These are phyloP conservation scores for Zalaria sp. DNA, from an alignment of 2,329 filamentous ascomycete species.

Conservation along the genomic window DNA sequence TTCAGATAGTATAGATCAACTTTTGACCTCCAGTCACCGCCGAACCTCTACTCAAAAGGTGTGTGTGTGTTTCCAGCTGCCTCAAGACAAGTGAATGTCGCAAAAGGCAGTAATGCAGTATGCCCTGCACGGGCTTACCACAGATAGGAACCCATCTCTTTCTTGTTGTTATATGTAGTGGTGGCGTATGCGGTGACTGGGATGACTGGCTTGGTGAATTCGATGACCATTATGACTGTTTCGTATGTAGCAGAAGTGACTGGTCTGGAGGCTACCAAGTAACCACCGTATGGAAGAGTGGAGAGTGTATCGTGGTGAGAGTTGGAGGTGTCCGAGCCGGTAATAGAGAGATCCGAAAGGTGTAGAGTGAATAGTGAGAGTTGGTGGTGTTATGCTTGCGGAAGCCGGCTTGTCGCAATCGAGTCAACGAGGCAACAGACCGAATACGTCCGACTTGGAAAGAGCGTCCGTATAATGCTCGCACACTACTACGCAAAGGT, in stretches of 20 bases:
- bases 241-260: background rate
- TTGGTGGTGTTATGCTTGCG: background rate
- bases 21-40: conserved; percentile 5
- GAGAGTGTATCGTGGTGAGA: background rate
- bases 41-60: conserved; percentile 1
- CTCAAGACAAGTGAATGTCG: conserved; percentile 3
- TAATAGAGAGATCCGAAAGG: background rate
- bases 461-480: background rate
- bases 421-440: background rate
- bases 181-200: conserved; percentile 5
- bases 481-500: background rate
- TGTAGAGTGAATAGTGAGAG: background rate
- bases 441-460: background rate
- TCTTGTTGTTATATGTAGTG: background rate
- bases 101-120: conserved; percentile 2
- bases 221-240: conserved; percentile 3
- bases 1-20: too few species aligned
- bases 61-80: conserved; percentile 1
- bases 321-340: background rate
- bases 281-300: background rate
- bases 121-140: conserved; percentile 6
- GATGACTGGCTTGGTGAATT: conserved; percentile 1
- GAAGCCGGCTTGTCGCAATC: background rate
- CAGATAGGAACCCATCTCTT: conserved; percentile 5
- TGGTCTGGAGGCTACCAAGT: background rate